Evolutionary conservation across 2,329 filamentous ascomycete genomes (phyloP).

Genomic region (Teratosphaeria nubilosa): DNA sequence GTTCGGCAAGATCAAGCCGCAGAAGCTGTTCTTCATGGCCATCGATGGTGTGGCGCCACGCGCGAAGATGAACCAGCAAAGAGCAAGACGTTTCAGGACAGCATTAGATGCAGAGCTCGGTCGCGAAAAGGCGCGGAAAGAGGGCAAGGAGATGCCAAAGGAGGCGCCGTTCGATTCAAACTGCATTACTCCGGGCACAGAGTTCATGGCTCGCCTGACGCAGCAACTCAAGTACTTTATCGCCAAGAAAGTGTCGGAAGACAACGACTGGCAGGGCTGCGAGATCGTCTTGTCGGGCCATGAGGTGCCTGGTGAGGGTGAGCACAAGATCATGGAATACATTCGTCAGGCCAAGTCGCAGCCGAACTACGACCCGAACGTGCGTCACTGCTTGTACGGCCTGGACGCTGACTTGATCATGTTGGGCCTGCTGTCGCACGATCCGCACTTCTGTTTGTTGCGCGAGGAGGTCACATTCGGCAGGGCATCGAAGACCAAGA

Average conservation of each 20-base stretch:
- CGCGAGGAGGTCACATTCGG: slow-evolving; percentile 98
- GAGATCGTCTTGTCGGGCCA: slow-evolving; percentile 95
- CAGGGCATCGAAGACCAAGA: slow-evolving; percentile 73
- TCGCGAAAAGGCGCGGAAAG: slow-evolving; percentile 79
- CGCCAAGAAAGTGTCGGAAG: slow-evolving; percentile 96
- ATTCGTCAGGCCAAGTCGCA: slow-evolving; percentile 96
- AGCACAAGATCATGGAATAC: slow-evolving; percentile 99
- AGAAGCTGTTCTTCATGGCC: slow-evolving; percentile 98
- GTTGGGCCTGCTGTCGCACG: slow-evolving; percentile 91
- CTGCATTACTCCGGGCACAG: slow-evolving; percentile 94
- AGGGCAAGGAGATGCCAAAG: slow-evolving; percentile 87
- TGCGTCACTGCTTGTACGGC: slow-evolving; percentile 93
- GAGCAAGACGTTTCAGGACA: slow-evolving; percentile 86
- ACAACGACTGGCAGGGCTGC: slow-evolving; percentile 93
- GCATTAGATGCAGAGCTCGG: slow-evolving; percentile 83
- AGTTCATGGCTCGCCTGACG: slow-evolving; percentile 95
- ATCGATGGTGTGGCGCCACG: slow-evolving; percentile 95
- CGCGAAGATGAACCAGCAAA: slow-evolving; percentile 99
- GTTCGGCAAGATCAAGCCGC: slow-evolving; percentile 97
- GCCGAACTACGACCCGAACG: slow-evolving; percentile 80
- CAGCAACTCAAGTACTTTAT: slow-evolving; percentile 95
- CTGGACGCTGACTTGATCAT: slow-evolving; percentile 97
- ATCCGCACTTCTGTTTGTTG: slow-evolving; percentile 94
- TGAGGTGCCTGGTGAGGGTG: slow-evolving; percentile 93
- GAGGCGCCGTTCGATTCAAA: slow-evolving; percentile 98